A percentile compares a stretch with the other conserved stretches of the same genome.
Evolutionary conservation across 1,139 yeast genomes (phyloP).

Genomic region (Geotrichum cucujoidarum): DNA sequence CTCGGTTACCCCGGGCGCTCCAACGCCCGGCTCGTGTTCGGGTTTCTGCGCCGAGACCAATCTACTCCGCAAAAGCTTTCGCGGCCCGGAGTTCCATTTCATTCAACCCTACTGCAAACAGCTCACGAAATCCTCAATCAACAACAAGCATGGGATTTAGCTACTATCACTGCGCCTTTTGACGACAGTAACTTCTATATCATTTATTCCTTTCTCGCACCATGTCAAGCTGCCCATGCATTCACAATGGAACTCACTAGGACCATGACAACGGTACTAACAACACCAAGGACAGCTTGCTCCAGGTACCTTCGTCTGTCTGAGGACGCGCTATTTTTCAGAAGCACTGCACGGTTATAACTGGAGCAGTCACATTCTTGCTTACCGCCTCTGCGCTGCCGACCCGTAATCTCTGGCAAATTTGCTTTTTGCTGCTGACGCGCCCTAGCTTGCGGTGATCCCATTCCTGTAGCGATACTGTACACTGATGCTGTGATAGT

Average conservation of each 20-base stretch:
- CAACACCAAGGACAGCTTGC: slow-evolving; percentile 9
- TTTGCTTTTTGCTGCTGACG: slow-evolving; percentile 1
- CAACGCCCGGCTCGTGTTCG: too few species aligned
- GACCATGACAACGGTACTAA: slow-evolving; percentile 3
- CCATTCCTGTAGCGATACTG: not conserved
- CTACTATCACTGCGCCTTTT: too few species aligned
- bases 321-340: slow-evolving; percentile 4
- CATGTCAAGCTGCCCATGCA: too few species aligned
- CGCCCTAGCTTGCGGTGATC: not conserved
- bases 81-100: too few species aligned
- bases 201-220: too few species aligned
- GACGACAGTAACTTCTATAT: too few species aligned
- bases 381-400: not conserved
- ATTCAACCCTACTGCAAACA: too few species aligned
- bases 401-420: not conserved
- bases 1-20: too few species aligned
- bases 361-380: slow-evolving; percentile 14
- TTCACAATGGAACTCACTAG: slow-evolving; percentile 7
- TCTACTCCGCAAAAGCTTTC: too few species aligned
- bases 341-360: not conserved
- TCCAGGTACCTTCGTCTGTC: slow-evolving; percentile 4
- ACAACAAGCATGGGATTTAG: too few species aligned
- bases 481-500: not conserved
- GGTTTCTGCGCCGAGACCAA: too few species aligned
- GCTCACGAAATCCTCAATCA: too few species aligned